Base-by-base conservation (phyloP, 2,329 filamentous ascomycete species). In the Pseudogymnoascus sp. region DNA sequence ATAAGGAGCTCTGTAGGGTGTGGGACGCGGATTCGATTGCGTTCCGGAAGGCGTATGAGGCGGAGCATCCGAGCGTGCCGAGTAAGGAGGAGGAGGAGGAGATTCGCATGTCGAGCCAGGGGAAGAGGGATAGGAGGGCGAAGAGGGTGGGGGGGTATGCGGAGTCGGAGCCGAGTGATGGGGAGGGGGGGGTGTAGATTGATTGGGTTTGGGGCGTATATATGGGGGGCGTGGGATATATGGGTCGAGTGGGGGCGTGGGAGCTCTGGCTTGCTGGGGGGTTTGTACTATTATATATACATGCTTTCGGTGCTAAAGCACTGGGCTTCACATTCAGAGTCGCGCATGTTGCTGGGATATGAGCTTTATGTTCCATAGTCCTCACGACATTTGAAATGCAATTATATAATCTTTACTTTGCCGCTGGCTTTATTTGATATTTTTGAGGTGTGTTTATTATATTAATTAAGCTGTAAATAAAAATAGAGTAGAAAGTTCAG, bases 1-100 rank as follows among this genome's bases (percentile, higher is more conserved):
- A 85, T 74, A 85, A 86, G 57, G 79, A 80, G 60, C 79, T 82
- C n/a, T 80, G 84, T 8, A 83, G 80, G 61, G 81, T 83, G 63
- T 97, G 93, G 91, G 90, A 96, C 71, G 78, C 76, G 19, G 83
- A 86, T 64, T 88, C 88, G 3, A 76, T 78, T 26, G 80, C 80
- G 63, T 79, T 84, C 35, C 77, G 80, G 65, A 75, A 73, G 17
- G 74, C 76, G 63, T 88, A 84, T 65, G 81, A 83, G 64, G 77
- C 74, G 65, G 79, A 80, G 3, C 77, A 87, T 69, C 82, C 83
- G 2, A 76, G 76, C 40, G 65, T 74, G n/a, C 70, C 75, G 6
- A 71, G 68, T n/a, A 72, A 73, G 35, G 71, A 72, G 36, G 76
- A 75, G 59, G 38, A 38, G 15, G 64, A 36, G n/a, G 50, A 62